Evolutionary conservation across 768 basidiomycete species (phyloP).

Genomic region (Dioszegia aurantiaca): DNA sequence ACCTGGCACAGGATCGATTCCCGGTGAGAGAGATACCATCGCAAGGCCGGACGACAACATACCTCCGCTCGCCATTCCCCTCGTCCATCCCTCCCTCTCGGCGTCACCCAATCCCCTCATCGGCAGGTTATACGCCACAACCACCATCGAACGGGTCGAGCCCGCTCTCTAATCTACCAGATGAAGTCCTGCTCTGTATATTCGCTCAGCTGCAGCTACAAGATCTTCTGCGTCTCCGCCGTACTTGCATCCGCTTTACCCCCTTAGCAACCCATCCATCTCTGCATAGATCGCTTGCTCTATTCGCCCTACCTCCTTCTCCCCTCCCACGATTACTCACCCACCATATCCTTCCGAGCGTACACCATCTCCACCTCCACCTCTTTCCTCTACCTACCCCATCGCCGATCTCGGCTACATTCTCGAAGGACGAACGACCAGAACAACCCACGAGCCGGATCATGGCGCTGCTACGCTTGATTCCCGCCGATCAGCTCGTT

Average conservation of each 20-base stretch:
- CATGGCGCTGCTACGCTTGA: constrained; percentile 9
- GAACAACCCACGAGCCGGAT: constrained; percentile 17
- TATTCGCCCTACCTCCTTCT: constrained; percentile 22
- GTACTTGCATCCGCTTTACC: constrained; percentile 11
- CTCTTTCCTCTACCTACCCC: constrained; percentile 31
- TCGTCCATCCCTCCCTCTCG: constrained; percentile 6
- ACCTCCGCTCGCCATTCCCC: constrained; percentile 10
- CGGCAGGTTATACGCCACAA: constrained; percentile 1
- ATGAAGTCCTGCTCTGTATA: constrained; percentile 29
- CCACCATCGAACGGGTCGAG: constrained; percentile 27
- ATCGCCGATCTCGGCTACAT: not conserved
- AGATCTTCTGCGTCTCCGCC: constrained; percentile 22
- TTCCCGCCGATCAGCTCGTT: constrained; percentile 27
- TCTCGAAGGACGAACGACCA: not conserved
- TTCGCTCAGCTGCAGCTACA: constrained; percentile 24
- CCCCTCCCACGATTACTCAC: constrained; percentile 21
- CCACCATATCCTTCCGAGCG: constrained; percentile 20
- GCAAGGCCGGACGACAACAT: not conserved
- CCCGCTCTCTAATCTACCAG: constrained; percentile 25
- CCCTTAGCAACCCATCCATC: constrained; percentile 17
- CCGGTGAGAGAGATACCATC: too few relatives aligned
- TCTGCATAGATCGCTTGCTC: constrained; percentile 24
- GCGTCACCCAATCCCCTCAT: not conserved
- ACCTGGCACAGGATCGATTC: too few relatives aligned
- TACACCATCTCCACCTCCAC: constrained; percentile 28